A percentile compares a stretch with the other conserved stretches of the same genome.
phyloP scores from a whole-genome alignment of 2,329 filamentous ascomycete genomes.

The Aspergillus sp. region DNA sequence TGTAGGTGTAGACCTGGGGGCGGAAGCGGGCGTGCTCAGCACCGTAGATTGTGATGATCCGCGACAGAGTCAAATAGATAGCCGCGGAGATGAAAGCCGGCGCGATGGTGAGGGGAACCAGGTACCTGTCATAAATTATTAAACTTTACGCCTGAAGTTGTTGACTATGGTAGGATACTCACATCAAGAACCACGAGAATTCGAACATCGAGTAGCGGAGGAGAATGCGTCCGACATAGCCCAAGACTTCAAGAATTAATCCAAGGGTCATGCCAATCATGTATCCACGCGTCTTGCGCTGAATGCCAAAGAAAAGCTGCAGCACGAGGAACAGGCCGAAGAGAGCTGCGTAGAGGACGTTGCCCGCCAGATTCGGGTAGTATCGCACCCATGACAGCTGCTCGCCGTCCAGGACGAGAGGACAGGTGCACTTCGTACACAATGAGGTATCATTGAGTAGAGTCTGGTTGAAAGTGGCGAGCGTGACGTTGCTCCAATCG shows the following conservation, averaged over 20 bases:
- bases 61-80: background rate
- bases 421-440: background rate
- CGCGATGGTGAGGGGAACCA: background rate
- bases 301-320: constrained; percentile 45
- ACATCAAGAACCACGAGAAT: constrained; percentile 43
- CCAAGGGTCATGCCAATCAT: constrained; percentile 56
- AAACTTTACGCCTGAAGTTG: background rate
- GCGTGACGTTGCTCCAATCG: background rate
- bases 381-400: constrained; percentile 38
- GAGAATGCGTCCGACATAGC: constrained; percentile 61
- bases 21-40: background rate
- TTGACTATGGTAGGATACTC: background rate
- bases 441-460: background rate
- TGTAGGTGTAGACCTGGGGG: background rate
- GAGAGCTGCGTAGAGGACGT: constrained; percentile 54
- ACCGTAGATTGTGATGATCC: background rate
- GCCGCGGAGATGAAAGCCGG: background rate
- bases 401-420: background rate
- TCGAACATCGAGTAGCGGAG: constrained; percentile 54
- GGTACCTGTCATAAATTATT: background rate
- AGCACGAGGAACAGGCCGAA: constrained; percentile 51
- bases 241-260: constrained; percentile 58
- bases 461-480: background rate
- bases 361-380: constrained; percentile 56
- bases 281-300: constrained; percentile 54